A percentile compares a stretch with the other conserved stretches of the same genome.
These are phyloP conservation scores for Alisma plantagoaquatica DNA, from an alignment of 106 monocot genomes.

Conservation along the genomic window DNA sequence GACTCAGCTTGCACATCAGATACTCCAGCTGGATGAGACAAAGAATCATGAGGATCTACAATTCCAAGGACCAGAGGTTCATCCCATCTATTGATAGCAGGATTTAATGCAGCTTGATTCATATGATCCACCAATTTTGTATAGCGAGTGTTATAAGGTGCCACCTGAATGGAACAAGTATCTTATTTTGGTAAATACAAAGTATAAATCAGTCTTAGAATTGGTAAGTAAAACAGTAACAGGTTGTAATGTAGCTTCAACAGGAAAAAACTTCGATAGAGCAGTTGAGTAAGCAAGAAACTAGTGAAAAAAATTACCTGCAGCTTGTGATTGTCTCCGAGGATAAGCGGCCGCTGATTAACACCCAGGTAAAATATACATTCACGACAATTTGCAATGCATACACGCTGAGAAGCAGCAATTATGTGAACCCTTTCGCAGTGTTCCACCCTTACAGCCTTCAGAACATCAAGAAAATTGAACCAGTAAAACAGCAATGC, in stretches of 20 bases:
- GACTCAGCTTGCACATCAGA: slow-evolving; percentile 88
- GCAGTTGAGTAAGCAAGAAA: slow-evolving; percentile 2
- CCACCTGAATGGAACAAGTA: slow-evolving; percentile 47
- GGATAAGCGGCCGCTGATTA: slow-evolving; percentile 80
- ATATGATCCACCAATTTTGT: slow-evolving; percentile 66
- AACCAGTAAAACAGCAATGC: too few relatives aligned
- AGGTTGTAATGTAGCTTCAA: too few relatives aligned
- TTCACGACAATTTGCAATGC: slow-evolving; percentile 96
- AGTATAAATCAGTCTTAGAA: too few relatives aligned
- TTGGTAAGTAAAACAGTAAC: too few relatives aligned
- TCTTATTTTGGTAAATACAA: too few relatives aligned
- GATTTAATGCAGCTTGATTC: slow-evolving; percentile 52
- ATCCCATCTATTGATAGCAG: slow-evolving; percentile 71
- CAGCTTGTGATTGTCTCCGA: slow-evolving; percentile 96
- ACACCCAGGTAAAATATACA: slow-evolving; percentile 89
- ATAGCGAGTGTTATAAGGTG: slow-evolving; percentile 88
- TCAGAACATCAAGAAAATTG: too few relatives aligned
- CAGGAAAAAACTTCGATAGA: not conserved
- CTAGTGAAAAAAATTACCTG: slow-evolving; percentile 34
- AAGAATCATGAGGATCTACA: slow-evolving; percentile 91
- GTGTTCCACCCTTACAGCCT: slow-evolving; percentile 95
- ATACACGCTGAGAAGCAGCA: slow-evolving; percentile 71
- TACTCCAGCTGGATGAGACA: slow-evolving; percentile 85
- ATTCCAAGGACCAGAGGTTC: slow-evolving; percentile 77
- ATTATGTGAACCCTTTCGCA: slow-evolving; percentile 96